Percentiles rank a stretch among this genome's conserved stretches.
Evolutionary conservation across 2,329 filamentous ascomycete genomes (phyloP).

Genomic region (Dactylella cylindrospora): DNA sequence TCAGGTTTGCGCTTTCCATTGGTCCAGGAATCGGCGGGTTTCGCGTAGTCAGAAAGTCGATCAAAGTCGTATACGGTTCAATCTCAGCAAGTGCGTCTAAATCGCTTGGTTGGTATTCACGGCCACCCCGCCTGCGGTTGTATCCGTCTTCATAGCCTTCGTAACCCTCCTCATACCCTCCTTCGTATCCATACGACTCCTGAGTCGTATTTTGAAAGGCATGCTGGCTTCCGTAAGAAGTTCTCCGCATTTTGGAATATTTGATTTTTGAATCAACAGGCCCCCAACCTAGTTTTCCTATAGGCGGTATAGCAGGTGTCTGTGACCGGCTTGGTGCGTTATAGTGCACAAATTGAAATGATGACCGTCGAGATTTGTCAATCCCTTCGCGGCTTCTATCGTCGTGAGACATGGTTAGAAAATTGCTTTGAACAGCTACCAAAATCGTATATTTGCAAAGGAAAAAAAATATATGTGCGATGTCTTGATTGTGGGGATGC

Average conservation of each 20-base stretch:
- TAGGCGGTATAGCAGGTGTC: conserved; percentile 39
- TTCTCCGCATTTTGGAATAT: conserved; percentile 43
- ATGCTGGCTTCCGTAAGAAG: conserved; percentile 33
- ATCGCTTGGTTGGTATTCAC: conserved; percentile 32
- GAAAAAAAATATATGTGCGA: conserved; percentile 2
- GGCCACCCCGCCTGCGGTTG: conserved; percentile 22
- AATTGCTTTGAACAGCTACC: too few relatives aligned
- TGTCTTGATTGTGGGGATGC: too few relatives aligned
- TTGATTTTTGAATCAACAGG: conserved; percentile 42
- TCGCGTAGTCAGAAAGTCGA: conserved; percentile 23
- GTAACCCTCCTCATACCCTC: conserved; percentile 18
- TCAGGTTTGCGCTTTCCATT: conserved; percentile 41
- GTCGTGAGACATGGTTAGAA: conserved; percentile 35
- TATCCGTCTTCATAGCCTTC: too few relatives aligned
- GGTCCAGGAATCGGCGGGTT: conserved; percentile 35
- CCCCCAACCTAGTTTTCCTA: conserved; percentile 43
- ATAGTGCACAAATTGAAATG: conserved; percentile 42
- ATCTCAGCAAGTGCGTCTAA: conserved; percentile 34
- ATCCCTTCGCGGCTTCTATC: conserved; percentile 30
- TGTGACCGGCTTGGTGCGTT: conserved; percentile 40
- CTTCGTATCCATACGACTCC: conserved; percentile 38
- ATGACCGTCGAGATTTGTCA: conserved; percentile 34
- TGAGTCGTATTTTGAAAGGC: conserved; percentile 39
- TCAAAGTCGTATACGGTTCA: conserved; percentile 37
- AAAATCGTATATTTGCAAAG: conserved; percentile 1